Conservation (phyloP, 2,329 filamentous ascomycete species). For the Diaporthe aspalathi region DNA sequence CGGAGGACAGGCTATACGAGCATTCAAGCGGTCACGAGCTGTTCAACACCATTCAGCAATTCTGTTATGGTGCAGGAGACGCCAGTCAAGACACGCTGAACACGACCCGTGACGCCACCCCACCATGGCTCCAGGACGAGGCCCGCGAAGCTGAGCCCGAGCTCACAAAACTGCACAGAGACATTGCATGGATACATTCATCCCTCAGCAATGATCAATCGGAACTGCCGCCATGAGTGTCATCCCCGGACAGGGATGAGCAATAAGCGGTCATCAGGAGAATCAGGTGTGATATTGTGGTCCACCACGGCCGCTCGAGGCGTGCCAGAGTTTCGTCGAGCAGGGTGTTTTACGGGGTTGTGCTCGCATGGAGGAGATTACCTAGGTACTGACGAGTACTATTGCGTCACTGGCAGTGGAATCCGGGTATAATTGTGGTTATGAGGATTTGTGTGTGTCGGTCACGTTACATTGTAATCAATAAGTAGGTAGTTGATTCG, state of each 20-base stretch:
- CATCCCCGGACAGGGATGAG: background rate
- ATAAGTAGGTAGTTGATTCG: too few species aligned
- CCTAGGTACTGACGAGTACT: background rate
- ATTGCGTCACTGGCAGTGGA: background rate
- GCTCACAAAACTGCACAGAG: background rate
- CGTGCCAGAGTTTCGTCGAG: background rate
- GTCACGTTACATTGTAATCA: too few species aligned
- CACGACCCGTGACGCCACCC: background rate
- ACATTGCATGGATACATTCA: background rate
- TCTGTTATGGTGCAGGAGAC: background rate
- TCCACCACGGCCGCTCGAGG: background rate
- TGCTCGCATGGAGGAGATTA: background rate
- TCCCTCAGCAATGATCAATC: background rate
- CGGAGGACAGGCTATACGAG: too few species aligned
- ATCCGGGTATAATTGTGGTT: background rate
- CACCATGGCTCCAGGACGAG: background rate
- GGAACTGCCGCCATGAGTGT: background rate
- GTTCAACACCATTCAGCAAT: accelerated
- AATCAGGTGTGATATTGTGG: background rate
- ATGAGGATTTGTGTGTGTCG: background rate
- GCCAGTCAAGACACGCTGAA: background rate
- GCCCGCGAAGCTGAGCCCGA: background rate
- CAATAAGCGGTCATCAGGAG: background rate
- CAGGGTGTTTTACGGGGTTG: background rate
- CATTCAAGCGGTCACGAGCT: background rate